Percentiles rank a stretch among this genome's conserved stretches.
phyloP scores from a whole-genome alignment of 441 rosid species.

The Codiaeum variegatum region DNA sequence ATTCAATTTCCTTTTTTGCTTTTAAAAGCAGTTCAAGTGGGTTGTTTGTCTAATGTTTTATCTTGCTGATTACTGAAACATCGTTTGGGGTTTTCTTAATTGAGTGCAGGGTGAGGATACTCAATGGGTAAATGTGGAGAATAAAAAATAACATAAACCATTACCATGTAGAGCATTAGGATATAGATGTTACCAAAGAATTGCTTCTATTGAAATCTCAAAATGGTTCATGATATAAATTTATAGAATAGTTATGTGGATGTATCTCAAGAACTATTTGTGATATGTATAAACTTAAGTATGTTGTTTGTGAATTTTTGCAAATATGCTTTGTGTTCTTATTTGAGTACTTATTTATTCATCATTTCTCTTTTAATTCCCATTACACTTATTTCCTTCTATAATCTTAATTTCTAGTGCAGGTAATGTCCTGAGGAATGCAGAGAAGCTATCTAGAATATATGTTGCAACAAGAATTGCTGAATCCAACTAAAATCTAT shows the following conservation, averaged over 20 bases:
- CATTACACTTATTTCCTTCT: neutral
- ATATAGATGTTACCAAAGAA: too few species aligned
- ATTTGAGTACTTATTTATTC: neutral
- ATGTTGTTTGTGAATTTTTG: neutral
- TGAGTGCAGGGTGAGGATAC: constrained; percentile 63
- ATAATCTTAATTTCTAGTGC: constrained; percentile 2
- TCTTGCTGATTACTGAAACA: too few species aligned
- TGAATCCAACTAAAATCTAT: constrained; percentile 59
- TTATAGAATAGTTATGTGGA: constrained; percentile 46
- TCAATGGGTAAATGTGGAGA: constrained; percentile 51
- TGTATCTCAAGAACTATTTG: constrained; percentile 45
- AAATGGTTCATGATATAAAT: constrained; percentile 54
- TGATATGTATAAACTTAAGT: constrained; percentile 61
- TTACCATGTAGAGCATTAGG: neutral
- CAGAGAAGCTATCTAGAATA: constrained; percentile 61
- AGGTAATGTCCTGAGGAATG: constrained; percentile 87
- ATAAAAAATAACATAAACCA: neutral
- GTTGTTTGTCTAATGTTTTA: too few species aligned
- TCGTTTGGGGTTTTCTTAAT: neutral
- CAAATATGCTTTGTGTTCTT: neutral
- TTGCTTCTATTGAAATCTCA: too few species aligned
- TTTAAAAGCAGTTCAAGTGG: too few species aligned
- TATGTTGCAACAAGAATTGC: constrained; percentile 83
- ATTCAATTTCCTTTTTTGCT: too few species aligned
- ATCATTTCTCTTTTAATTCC: neutral